A percentile compares a stretch with the other conserved stretches of the same genome.
Conservation (phyloP, 345 rosid genomes). For the Eucalyptus curtisii region DNA sequence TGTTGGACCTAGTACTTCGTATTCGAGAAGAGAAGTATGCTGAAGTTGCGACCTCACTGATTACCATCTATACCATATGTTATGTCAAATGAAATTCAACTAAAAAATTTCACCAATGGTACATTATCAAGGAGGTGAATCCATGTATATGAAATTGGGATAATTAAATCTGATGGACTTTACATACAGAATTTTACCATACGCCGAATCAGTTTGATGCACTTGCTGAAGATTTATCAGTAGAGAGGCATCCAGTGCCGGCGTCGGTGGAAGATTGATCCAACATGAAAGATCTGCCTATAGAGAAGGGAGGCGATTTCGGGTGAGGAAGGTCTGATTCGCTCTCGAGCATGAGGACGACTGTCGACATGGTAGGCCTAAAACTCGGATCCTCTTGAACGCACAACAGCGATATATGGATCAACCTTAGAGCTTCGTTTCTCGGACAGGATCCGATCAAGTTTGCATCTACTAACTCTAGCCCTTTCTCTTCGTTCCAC, state of each 20-base stretch:
- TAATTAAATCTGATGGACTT: neutral
- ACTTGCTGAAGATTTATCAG: neutral
- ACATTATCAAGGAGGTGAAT: neutral
- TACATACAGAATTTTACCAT: neutral
- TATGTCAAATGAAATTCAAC: neutral
- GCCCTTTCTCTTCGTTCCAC: slow-evolving; percentile 21
- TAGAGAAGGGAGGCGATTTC: slow-evolving; percentile 2
- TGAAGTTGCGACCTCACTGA: neutral
- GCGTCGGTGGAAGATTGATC: neutral
- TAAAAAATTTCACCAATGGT: neutral
- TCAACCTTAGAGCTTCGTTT: slow-evolving; percentile 21
- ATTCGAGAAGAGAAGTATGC: neutral
- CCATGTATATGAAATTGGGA: neutral
- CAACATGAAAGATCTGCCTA: neutral
- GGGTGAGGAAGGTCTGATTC: slow-evolving; percentile 21
- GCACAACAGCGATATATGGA: slow-evolving; percentile 33
- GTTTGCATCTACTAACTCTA: slow-evolving; percentile 19
- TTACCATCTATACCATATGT: neutral
- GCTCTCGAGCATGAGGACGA: slow-evolving; percentile 39
- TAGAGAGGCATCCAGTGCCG: neutral
- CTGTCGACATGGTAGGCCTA: slow-evolving; percentile 33
- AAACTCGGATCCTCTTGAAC: slow-evolving; percentile 26
- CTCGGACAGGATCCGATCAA: neutral
- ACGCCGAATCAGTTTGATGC: neutral
- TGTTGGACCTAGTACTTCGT: neutral